Base-by-base conservation (phyloP, 129 eudicot genomes). In the Rutidosis leptorrhynchoides region DNA sequence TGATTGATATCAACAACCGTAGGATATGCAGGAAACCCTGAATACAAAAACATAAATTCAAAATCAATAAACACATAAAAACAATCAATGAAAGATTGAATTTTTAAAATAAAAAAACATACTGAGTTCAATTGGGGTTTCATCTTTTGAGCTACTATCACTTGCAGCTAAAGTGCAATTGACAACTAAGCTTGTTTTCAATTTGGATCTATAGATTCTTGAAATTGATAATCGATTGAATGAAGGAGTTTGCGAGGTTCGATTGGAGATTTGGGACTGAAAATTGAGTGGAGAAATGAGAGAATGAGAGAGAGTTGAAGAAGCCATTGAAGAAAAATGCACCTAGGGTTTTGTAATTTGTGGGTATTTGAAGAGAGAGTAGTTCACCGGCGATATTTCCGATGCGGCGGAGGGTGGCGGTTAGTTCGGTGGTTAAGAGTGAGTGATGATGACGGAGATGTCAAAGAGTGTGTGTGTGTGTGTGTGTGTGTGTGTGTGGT, bases 1-100 rank as follows among this genome's bases (percentile, higher is more conserved):
- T 91, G 88, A 65, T 88, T 88, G 73, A 91, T 88, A 57, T 91
- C 98, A 83, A 91, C 76, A 20, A 91, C 88, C 11, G 96, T 79
- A 5, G 98, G 98, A 80, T 72, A 91, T 73, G 98, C 98, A 65
- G 98, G 85, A 68, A 72, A 85, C 83, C 78, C 98, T 91, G 78
- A 6, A 71, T 57, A 53, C 3, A 25, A 5, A 12, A 1, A 51
- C 1, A 48, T 19, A 49, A 20, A 33, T 9, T 7, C n/a, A 5
- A 30, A 66, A 5, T 11, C 25, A 55, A 16, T 24, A 58, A 46
- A 70, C 3, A 28, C 20, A 26, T 58, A 46, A 24, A 40, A 55
- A 27, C 19, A 2, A 48, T 28, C 1, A 64, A 1, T 25, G 2
- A 52, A 64, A 58, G 60, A 49, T 17, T 4, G 5, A 48, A 28